Base-by-base conservation (phyloP, 768 basidiomycete genomes). In the Trichaptum fuscoviolaceum region DNA sequence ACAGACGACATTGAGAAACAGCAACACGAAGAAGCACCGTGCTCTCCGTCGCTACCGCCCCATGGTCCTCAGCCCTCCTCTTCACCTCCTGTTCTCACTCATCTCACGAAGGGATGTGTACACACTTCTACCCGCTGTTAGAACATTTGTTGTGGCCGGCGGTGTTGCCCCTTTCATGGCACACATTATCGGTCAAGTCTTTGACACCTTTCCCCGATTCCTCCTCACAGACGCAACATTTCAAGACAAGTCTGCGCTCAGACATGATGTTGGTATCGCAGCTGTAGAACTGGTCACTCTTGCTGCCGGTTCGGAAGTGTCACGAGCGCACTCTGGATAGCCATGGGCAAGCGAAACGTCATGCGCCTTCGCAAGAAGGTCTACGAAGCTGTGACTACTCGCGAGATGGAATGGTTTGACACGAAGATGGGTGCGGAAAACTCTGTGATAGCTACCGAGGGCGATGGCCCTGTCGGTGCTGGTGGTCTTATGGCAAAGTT, bases 401-500 rank as follows among this genome's bases (percentile, higher is more conserved):
- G 89, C 72, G 87, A 89, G 24, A 90, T 96, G 85, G 82, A 83
- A n/a, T 97, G 96, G 95, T 97, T 94, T 74, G 95, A 97, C 77
- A 76, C 84, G 57, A 88, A 91, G 66, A 88, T 90, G 83, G 87
- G 85, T 64, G 77, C 78, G 8, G 87, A 86, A 25, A 81, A 81
- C 52, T 76, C 81, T 24, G 79, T 77, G 7, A 73, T 77, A 42
- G 69, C 74, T 64, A 72, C 75, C 69, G 74, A 79, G 58, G 84
- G n/a, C n/a, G n/a, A n/a, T n/a, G n/a, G n/a, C 26, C 82, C 85
- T 52, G 79, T 89, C 62, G 92, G 93, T 68, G 93, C 94, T 63
- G 94, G 91, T 67, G 95, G 95, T 24, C 81, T 97, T 58, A 96
- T 96, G 95, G 89, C 93, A 64, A 92, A 94, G 73, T 98, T 97